phyloP scores from a whole-genome alignment of 129 eudicot genomes.

The Tagetes erecta region DNA sequence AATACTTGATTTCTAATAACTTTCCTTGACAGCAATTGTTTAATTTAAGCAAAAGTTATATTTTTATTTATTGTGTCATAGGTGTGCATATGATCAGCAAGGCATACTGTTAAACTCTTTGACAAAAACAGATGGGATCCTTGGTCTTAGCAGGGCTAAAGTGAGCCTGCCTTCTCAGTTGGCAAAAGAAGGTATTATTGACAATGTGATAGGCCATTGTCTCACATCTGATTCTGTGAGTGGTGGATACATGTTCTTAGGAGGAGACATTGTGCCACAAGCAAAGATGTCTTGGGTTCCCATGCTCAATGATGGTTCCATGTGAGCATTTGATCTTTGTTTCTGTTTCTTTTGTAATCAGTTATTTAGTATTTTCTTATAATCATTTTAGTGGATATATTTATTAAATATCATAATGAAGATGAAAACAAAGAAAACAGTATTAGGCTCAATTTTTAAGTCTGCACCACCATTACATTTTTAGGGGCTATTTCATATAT shows the following conservation, averaged over 20 bases:
- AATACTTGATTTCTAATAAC: not conserved
- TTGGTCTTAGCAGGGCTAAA: conserved; percentile 76
- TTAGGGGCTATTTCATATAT: not conserved
- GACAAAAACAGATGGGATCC: conserved; percentile 71
- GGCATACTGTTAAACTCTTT: conserved; percentile 62
- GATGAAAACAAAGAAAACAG: not conserved
- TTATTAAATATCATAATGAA: not conserved
- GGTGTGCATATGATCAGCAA: conserved; percentile 83
- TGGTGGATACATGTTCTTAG: conserved; percentile 80
- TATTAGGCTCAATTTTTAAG: not conserved
- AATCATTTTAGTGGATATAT: not conserved
- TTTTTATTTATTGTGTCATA: conserved; percentile 25
- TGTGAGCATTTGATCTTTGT: conserved; percentile 44
- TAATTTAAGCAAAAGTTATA: conserved; percentile 5
- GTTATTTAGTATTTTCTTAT: not conserved
- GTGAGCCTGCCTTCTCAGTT: conserved; percentile 81
- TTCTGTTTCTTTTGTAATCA: not conserved
- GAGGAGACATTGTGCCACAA: conserved; percentile 68
- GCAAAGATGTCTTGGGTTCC: conserved; percentile 66
- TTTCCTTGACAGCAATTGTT: conserved; percentile 5
- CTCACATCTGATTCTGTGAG: conserved; percentile 45
- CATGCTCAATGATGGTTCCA: conserved; percentile 62
- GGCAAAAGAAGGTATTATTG: conserved; percentile 55
- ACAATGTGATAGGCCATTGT: conserved; percentile 77
- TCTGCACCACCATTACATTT: not conserved